Evolutionary conservation across 2,329 filamentous ascomycete genomes (phyloP).

Genomic region (Verticillium alfalfae): DNA sequence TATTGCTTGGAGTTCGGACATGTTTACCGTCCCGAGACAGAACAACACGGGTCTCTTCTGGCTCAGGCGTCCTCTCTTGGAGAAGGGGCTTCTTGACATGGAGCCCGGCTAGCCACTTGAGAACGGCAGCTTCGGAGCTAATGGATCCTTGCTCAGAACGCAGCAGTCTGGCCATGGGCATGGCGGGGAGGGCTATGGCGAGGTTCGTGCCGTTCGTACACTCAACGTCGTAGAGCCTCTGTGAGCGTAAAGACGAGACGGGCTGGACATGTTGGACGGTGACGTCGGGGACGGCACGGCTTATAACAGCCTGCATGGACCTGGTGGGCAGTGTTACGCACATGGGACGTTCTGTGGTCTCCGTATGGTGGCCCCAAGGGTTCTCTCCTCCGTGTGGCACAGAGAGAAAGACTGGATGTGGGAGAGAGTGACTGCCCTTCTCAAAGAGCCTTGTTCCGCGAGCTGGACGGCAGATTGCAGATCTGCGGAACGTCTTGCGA

Average conservation of each 20-base stretch:
- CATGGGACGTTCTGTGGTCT: slow-evolving; percentile 19
- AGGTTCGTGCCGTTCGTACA: slow-evolving; percentile 34
- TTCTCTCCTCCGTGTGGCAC: neutral
- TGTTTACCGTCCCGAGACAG: neutral
- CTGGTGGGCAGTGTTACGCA: slow-evolving; percentile 21
- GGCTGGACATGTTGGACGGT: slow-evolving; percentile 24
- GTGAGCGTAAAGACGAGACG: slow-evolving; percentile 28
- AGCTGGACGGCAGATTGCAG: slow-evolving; percentile 9
- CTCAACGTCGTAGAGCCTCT: slow-evolving; percentile 35
- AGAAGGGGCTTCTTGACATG: neutral
- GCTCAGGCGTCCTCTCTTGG: neutral
- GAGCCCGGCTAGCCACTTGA: slow-evolving; percentile 29
- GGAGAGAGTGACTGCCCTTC: slow-evolving; percentile 6
- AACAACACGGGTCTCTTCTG: neutral
- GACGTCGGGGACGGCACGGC: slow-evolving; percentile 21
- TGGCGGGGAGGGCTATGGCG: slow-evolving; percentile 36
- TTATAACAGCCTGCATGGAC: slow-evolving; percentile 28
- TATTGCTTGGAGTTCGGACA: neutral
- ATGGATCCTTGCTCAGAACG: slow-evolving; percentile 40
- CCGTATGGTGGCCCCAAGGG: slow-evolving; percentile 5
- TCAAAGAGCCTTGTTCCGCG: slow-evolving; percentile 1
- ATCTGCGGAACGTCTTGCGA: slow-evolving; percentile 7
- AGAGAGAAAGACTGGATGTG: neutral
- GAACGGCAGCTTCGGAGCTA: slow-evolving; percentile 35
- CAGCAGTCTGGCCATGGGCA: slow-evolving; percentile 34